Conservation (phyloP, 768 basidiomycete genomes). For the Russula compacta region DNA sequence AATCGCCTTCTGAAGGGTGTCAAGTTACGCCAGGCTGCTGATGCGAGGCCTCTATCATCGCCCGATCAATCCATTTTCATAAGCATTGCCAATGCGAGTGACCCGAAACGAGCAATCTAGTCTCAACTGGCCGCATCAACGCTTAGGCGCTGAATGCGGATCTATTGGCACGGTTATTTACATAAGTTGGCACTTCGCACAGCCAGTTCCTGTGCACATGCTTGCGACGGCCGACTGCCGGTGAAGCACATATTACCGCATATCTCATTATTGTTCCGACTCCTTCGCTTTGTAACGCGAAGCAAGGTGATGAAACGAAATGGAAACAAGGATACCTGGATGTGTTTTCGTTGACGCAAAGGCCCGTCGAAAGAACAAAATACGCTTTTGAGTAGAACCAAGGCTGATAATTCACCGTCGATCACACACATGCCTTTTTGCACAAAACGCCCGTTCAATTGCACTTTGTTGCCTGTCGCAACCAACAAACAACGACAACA, state of each 20-base stretch:
- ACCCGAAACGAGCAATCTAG: background rate
- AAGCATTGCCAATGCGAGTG: background rate
- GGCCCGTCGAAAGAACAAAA: conserved; percentile 6
- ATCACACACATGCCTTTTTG: conserved; percentile 2
- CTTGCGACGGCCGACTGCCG: background rate
- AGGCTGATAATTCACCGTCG: conserved; percentile 2
- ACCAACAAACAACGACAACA: background rate
- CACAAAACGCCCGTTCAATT: background rate
- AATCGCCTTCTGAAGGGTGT: background rate
- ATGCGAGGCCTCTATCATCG: background rate
- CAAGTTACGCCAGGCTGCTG: background rate
- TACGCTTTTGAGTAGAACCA: conserved; percentile 3
- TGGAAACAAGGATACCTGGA: background rate
- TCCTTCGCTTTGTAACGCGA: background rate
- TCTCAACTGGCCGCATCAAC: background rate
- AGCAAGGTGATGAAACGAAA: background rate
- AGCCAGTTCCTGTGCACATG: background rate
- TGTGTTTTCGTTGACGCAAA: background rate
- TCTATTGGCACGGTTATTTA: too few species aligned
- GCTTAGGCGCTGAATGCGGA: background rate
- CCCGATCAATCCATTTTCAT: conserved; percentile 1
- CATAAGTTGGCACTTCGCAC: background rate
- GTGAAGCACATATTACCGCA: background rate
- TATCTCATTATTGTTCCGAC: background rate
- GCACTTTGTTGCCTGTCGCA: background rate